These are phyloP conservation scores for Fusarium caatingaense DNA, from an alignment of 2,329 filamentous ascomycete species.

Conservation along the genomic window DNA sequence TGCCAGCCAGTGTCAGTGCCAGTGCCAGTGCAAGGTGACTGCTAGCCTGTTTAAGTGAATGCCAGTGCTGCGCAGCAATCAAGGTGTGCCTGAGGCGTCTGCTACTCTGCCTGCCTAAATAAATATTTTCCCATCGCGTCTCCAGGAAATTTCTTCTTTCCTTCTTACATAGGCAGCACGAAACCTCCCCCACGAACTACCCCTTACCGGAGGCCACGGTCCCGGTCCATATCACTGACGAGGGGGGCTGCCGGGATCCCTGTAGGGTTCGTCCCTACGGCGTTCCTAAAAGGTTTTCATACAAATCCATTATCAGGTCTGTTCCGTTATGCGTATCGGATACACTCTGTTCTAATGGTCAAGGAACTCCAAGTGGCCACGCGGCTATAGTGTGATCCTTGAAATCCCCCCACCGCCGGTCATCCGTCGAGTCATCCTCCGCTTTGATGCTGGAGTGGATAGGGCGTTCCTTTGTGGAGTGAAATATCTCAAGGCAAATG, in stretches of 20 bases:
- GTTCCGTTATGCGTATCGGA: not conserved
- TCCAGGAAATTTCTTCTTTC: no score
- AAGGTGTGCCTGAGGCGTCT: no score
- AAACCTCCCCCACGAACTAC: no score
- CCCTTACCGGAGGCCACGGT: no score
- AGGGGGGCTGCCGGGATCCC: not conserved
- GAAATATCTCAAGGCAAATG: not conserved
- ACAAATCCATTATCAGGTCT: not conserved
- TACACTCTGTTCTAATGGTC: not conserved
- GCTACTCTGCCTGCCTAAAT: no score
- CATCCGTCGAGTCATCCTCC: not conserved
- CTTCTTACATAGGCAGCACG: no score
- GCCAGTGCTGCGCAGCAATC: no score
- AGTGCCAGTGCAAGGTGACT: no score
- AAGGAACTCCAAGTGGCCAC: not conserved
- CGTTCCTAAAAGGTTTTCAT: not conserved
- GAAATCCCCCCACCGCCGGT: not conserved
- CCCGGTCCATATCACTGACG: no score
- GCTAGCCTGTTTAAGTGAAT: no score
- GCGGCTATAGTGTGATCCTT: not conserved
- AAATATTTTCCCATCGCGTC: no score
- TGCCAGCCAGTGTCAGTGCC: no score
- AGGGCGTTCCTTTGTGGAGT: not conserved
- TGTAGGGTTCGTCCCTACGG: not conserved
- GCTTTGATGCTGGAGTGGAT: rapidly evolving